A percentile compares a stretch with the other conserved stretches of the same genome.
Conservation (phyloP, 148 eudicot genomes). For the Rhododendron mucronatum region DNA sequence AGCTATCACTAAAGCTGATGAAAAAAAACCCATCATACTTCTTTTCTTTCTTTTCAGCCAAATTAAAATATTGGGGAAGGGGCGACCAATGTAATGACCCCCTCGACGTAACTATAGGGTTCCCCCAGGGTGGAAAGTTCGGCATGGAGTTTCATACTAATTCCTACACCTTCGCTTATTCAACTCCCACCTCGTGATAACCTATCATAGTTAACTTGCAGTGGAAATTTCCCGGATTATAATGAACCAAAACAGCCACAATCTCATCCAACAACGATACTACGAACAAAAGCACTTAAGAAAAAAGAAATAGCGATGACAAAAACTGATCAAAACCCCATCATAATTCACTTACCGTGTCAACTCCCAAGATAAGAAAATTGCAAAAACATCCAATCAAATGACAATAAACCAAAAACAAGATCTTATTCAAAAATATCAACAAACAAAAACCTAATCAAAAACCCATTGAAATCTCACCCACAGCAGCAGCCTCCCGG, state of each 20-base stretch:
- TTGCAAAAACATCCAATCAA: not conserved
- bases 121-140: not conserved
- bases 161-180: not conserved
- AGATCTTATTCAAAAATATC: not conserved
- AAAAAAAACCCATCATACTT: not conserved
- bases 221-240: not conserved
- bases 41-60: not conserved
- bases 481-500: constrained; percentile 56
- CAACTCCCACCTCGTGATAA: not conserved
- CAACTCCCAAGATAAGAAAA: not conserved
- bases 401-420: not conserved
- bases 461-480: constrained; percentile 14
- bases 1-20: not conserved
- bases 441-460: not conserved
- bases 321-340: not conserved
- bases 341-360: not conserved
- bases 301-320: not conserved
- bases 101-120: not conserved
- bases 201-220: not conserved
- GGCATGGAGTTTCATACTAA: not conserved
- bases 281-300: not conserved
- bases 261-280: not conserved
- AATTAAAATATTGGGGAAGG: too few species aligned
- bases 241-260: not conserved
- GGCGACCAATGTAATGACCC: not conserved